phyloP scores from a whole-genome alignment of 2,329 filamentous ascomycete genomes.

The Sphaerostilbella broomeana region DNA sequence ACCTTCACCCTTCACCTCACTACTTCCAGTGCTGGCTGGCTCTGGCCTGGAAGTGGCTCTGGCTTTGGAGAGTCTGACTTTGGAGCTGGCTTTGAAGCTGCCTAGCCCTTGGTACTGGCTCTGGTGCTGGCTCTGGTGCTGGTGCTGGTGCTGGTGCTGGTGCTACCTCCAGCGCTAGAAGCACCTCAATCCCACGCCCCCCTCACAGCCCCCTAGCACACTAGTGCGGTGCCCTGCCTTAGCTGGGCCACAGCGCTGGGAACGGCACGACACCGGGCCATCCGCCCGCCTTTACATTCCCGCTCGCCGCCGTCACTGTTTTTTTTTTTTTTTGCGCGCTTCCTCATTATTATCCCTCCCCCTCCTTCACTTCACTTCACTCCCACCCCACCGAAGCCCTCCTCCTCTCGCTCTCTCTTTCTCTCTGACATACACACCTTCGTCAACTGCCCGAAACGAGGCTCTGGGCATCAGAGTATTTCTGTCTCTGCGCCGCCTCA shows the following conservation, averaged over 20 bases:
- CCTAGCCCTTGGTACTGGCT: background rate
- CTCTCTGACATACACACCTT: too few species aligned
- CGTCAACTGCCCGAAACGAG: too few species aligned
- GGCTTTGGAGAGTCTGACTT: too few species aligned
- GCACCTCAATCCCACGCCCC: too few species aligned
- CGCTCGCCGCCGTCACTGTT: conserved; percentile 18
- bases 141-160: background rate
- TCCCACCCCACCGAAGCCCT: conserved; percentile 15
- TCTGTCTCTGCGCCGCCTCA: too few species aligned
- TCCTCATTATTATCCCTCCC: conserved; percentile 12
- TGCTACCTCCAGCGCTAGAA: conserved; percentile 13
- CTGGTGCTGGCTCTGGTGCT: too few species aligned
- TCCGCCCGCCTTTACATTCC: conserved; percentile 33
- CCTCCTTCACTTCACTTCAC: conserved; percentile 11
- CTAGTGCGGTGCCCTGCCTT: conserved; percentile 14
- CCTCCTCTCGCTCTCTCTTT: conserved; percentile 5
- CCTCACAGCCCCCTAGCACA: conserved; percentile 13
- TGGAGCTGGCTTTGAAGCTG: too few species aligned
- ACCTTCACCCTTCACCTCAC: too few species aligned
- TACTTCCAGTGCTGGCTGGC: too few species aligned
- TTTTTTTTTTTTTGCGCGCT: conserved; percentile 11
- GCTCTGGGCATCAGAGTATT: too few species aligned
- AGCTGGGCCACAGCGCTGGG: conserved; percentile 29
- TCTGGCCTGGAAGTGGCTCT: too few species aligned
- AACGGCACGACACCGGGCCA: conserved; percentile 34